phyloP scores from a whole-genome alignment of 805 yeast species.

The Komagataella ulmi region DNA sequence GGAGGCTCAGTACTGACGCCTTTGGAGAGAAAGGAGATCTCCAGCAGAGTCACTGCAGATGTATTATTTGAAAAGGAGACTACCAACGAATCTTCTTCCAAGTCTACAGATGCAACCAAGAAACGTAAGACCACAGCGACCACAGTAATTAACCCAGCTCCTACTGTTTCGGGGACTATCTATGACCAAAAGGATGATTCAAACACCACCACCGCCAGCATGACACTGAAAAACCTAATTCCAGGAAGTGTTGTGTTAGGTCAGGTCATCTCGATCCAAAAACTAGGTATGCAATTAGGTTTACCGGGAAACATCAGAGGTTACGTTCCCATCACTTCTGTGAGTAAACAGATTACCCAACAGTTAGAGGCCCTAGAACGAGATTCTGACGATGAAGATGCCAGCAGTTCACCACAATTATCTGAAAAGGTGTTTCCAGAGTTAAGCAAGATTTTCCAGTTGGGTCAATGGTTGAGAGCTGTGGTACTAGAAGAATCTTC shows the following conservation, averaged over 20 bases:
- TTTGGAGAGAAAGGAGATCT: constrained; percentile 81
- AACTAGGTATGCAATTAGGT: constrained; percentile 52
- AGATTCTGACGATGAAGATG: constrained; percentile 20
- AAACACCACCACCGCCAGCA: constrained; percentile 15
- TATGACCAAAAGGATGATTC: neutral
- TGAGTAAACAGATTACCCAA: constrained; percentile 49
- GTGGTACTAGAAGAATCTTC: constrained; percentile 40
- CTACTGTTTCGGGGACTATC: constrained; percentile 15
- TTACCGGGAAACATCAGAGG: constrained; percentile 77
- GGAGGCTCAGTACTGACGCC: constrained; percentile 82
- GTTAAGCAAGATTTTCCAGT: constrained; percentile 35
- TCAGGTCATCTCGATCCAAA: constrained; percentile 48
- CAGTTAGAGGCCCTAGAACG: constrained; percentile 46
- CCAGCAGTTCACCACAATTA: constrained; percentile 10
- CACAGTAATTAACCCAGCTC: constrained; percentile 6
- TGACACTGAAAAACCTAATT: constrained; percentile 41
- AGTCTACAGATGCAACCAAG: constrained; percentile 21
- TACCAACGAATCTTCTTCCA: neutral
- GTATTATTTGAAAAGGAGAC: constrained; percentile 44
- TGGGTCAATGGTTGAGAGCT: constrained; percentile 86
- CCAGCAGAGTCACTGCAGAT: constrained; percentile 86
- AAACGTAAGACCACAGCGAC: constrained; percentile 16
- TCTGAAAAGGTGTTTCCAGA: constrained; percentile 36
- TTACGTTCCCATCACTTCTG: constrained; percentile 58
- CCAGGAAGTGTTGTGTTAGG: constrained; percentile 74